Conservation (phyloP, 2,329 filamentous ascomycete genomes). For the Daldinia sp. region DNA sequence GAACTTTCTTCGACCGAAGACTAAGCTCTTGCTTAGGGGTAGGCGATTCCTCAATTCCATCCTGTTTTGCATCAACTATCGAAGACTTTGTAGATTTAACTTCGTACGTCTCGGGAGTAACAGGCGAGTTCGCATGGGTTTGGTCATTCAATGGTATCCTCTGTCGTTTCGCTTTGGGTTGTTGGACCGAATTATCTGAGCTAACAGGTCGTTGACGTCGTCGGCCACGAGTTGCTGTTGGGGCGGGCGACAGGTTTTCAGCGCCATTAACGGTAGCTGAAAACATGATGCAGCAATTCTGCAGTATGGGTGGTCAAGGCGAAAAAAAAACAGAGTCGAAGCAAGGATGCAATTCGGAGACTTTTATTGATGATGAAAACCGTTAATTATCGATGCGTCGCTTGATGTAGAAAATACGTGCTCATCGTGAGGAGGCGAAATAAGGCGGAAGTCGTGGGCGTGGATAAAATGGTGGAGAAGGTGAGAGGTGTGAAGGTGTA, state of each 20-base stretch:
- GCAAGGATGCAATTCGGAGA: conserved; percentile 24
- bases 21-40: conserved; percentile 61
- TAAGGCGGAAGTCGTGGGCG: conserved; percentile 12
- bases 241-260: conserved; percentile 48
- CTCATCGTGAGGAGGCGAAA: conserved; percentile 36
- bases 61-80: conserved; percentile 54
- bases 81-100: conserved; percentile 63
- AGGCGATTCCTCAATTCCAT: conserved; percentile 55
- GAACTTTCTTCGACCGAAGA: conserved; percentile 69
- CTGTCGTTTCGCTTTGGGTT: conserved; percentile 71
- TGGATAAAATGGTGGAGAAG: conserved; percentile 27
- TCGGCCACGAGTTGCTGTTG: conserved; percentile 66
- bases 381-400: conserved; percentile 40
- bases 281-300: conserved; percentile 60
- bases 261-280: conserved; percentile 62
- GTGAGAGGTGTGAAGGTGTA: conserved; percentile 19
- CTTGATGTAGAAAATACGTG: conserved; percentile 34
- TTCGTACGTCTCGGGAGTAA: conserved; percentile 62
- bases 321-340: conserved; percentile 15
- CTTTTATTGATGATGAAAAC: conserved; percentile 11
- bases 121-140: conserved; percentile 62
- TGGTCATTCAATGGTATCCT: conserved; percentile 65
- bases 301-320: conserved; percentile 12
- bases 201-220: conserved; percentile 67
- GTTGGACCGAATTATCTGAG: conserved; percentile 61